phyloP scores from a whole-genome alignment of 352 stramenopile genomes.

The Globisporangium paroecandrum region DNA sequence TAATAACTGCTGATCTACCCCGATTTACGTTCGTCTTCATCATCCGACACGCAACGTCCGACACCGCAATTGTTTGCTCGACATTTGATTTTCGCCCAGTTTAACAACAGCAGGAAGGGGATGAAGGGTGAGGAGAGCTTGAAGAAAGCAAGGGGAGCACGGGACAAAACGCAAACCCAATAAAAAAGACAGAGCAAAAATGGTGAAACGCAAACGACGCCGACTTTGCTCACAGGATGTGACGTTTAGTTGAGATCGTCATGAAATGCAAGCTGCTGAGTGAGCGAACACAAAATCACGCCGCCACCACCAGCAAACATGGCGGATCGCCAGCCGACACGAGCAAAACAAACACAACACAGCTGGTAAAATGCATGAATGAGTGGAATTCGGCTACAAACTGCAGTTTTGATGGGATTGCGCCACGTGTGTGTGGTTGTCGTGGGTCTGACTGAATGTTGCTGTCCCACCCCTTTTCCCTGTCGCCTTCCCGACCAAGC shows the following conservation, averaged over 20 bases:
- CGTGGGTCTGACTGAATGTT: background rate
- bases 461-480: background rate
- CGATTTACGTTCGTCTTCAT: background rate
- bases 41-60: background rate
- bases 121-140: background rate
- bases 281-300: background rate
- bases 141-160: background rate
- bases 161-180: background rate
- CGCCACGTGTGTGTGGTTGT: background rate
- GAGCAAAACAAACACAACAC: background rate
- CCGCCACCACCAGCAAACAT: background rate
- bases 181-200: background rate
- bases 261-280: background rate
- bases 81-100: background rate
- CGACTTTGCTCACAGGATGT: background rate
- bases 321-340: background rate
- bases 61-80: constrained; percentile 1
- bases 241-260: background rate
- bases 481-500: background rate
- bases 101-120: background rate
- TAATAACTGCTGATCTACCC: background rate
- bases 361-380: background rate
- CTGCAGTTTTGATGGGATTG: background rate
- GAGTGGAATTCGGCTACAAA: background rate
- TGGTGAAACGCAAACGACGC: background rate